A percentile compares a stretch with the other conserved stretches of the same genome.
Evolutionary conservation across 129 eudicot genomes (phyloP).

Genomic region (Glebionis coronaria): DNA sequence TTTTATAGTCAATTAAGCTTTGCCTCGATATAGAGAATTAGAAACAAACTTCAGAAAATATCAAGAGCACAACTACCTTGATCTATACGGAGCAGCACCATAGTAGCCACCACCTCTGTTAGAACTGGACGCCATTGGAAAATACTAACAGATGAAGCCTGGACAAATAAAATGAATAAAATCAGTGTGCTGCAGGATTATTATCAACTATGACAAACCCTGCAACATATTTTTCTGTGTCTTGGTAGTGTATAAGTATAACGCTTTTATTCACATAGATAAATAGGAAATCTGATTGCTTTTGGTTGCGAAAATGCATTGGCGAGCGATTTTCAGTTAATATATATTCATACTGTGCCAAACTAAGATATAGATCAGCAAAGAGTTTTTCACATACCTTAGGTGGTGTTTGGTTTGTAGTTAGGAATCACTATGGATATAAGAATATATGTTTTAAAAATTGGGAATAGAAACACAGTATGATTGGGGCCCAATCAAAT

Average conservation of each 20-base stretch:
- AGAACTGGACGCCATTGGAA: conserved; percentile 48
- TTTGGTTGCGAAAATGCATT: background rate
- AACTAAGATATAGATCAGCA: no score
- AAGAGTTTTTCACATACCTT: no score
- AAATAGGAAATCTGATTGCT: background rate
- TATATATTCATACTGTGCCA: no score
- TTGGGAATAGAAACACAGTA: no score
- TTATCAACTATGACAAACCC: background rate
- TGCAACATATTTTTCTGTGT: background rate
- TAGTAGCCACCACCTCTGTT: conserved; percentile 48
- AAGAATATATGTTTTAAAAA: no score
- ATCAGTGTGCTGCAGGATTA: background rate
- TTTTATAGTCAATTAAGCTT: conserved; percentile 3
- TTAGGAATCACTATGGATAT: no score
- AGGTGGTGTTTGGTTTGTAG: no score
- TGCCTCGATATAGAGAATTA: background rate
- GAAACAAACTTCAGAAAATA: background rate
- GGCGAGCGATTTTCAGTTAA: no score
- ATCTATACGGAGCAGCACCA: conserved; percentile 72
- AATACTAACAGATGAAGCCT: conserved; percentile 22
- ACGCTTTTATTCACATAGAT: background rate
- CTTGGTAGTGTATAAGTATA: background rate
- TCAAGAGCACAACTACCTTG: conserved; percentile 45
- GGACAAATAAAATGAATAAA: background rate
- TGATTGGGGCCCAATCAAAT: no score